Base-by-base conservation (phyloP, 2,329 filamentous ascomycete genomes). In the Paradendryphiella salina region DNA sequence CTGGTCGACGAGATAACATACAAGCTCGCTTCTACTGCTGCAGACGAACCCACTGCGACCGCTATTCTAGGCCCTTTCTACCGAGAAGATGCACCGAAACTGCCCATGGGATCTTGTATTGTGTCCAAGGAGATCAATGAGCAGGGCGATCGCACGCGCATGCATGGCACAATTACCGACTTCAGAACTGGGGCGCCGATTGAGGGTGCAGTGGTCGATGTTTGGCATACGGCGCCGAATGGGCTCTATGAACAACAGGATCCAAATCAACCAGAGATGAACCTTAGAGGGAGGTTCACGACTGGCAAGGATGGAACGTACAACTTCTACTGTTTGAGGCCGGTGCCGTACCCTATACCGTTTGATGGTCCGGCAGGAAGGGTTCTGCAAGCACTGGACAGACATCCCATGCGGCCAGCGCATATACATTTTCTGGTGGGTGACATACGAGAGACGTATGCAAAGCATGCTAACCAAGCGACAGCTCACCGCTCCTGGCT, bases 1-100 rank as follows among this genome's bases (percentile, higher is more conserved):
- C 71, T 79, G 41, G 88, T 92, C 38, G 89, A 93, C 70, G 88
- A 93, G 70, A 93, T 94, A 66, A 89, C 87, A 47, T 87, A 85
- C 75, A 85, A 84, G 54, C 77, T 82, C 42, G 80, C 81, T 23
- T 80, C 80, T 41, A 79, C 80, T 32, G 78, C 77, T 0, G 53
- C 50, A 17, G 73, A 76, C 47, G 67, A 71, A 18, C 79, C 85
- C 9, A 94, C 89, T 4, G 83, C 88, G 2, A 88, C 88, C 3
- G 85, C 90, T 33, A 90, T 96, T 59, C 81, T 96, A 0, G 90
- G 90, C 0, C 90, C 90, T 1, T 96, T 96, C 76, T 95, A 89
- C 83, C 82, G 89, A 5, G 80, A 84, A 35, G 81, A 91, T 60
- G 84, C 89, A 0, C 89, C 90, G 4, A 75, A 81, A 50, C 81